A percentile compares a stretch with the other conserved stretches of the same genome.
Evolutionary conservation across 768 basidiomycete species (phyloP).

Genomic region (Daedalea quercina): DNA sequence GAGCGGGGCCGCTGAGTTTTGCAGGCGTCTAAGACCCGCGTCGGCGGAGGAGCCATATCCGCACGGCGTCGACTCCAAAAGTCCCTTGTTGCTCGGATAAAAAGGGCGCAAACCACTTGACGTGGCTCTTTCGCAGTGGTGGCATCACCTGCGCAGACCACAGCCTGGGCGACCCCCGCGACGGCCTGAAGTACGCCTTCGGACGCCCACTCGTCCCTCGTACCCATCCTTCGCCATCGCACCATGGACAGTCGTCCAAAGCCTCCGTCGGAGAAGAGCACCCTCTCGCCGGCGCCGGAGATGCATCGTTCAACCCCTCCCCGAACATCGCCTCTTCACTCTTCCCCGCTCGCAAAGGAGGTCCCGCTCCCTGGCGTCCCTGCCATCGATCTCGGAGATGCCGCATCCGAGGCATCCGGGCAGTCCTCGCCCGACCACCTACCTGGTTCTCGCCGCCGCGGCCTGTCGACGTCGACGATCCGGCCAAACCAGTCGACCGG

Average conservation of each 20-base stretch:
- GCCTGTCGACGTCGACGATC: constrained; percentile 17
- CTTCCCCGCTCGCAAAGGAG: neutral
- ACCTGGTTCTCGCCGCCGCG: constrained; percentile 3
- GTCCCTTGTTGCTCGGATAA: too few relatives aligned
- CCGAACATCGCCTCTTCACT: neutral
- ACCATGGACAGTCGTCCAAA: constrained; percentile 1
- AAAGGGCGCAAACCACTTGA: too few relatives aligned
- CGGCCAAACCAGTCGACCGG: constrained; percentile 1
- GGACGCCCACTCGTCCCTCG: neutral
- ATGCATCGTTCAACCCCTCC: neutral
- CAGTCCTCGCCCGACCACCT: neutral
- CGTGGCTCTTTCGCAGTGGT: neutral
- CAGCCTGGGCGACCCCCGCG: neutral
- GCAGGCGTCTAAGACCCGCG: neutral
- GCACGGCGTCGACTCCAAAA: neutral
- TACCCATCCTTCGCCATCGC: neutral
- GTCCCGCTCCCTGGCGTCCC: neutral
- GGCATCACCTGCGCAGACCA: neutral
- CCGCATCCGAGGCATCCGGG: neutral
- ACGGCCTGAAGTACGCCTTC: neutral
- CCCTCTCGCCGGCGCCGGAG: neutral
- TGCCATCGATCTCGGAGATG: neutral
- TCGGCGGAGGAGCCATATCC: constrained; percentile 1
- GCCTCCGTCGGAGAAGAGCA: neutral
- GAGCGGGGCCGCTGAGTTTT: too few relatives aligned